Evolutionary conservation across 1,284 basidiomycete genomes (phyloP), one percentile per base, ranked within the genome.

Genomic region (Coniophora puteana): DNA sequence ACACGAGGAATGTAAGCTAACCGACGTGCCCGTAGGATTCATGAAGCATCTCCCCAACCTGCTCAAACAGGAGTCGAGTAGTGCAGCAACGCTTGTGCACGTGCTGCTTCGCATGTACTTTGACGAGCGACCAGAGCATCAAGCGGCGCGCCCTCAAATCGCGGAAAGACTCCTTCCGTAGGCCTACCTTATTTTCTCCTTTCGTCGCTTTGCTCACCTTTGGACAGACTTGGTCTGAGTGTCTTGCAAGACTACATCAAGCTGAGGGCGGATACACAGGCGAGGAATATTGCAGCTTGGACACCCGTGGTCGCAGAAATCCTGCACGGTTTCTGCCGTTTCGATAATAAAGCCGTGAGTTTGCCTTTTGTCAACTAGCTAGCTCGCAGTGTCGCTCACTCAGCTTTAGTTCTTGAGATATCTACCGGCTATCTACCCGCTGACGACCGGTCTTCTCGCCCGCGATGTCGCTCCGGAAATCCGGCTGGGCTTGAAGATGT

Each of bases 41-140:
- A 99, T 99, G 96, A 97, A 97, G 62, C 97, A 99, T 62, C 68
- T 99, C 26, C 96, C 96, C 0, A 99, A 99, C 65, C 75, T 99
- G 35, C 71, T 99, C 45, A 98, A 99, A 66, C 96, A 99, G 59
- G 97, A 99, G 66, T 97, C 94, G 21, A 93, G 89, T 45, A 94
- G 93, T 54, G 97, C 96, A 23, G 82, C 95, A 4, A 99, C 94
- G 1, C 73, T 99, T 30, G 93, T 99, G 35, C 91, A 93, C 54
- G 83, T 98, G 3, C 70, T 99, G 30, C 67, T 96, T 35, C 77
- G 86, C 30, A 96, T 99, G 93, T 97, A 99, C 62, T 85, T 84
- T 43, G 96, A 99, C 65, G 69, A 80, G n/a, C 80, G 94, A 21
- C 71, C 81, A 2, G 89, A 90, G 45, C 91, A 96, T 58, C 81